Evolutionary conservation across 139 green algal species (phyloP), one percentile per base, ranked within the genome.

Genomic region (Picochlorum sp.): DNA sequence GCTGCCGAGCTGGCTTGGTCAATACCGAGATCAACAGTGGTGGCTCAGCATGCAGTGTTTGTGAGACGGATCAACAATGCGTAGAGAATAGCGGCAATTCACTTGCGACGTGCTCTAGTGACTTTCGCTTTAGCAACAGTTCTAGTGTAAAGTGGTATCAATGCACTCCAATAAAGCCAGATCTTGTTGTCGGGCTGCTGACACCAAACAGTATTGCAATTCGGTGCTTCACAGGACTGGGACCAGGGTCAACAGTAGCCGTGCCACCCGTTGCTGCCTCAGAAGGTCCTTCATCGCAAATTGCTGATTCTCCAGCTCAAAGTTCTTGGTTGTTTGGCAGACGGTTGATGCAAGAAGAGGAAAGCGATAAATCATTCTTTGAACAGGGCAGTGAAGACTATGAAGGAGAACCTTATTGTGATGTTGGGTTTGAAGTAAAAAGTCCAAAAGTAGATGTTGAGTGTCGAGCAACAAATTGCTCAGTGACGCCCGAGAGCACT

Each of bases 1-100:
- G n/a, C n/a, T n/a, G n/a, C n/a, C n/a, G n/a, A n/a, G n/a, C n/a
- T n/a, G n/a, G n/a, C n/a, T n/a, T n/a, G n/a, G n/a, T n/a, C n/a
- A n/a, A n/a, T n/a, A n/a, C n/a, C n/a, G n/a, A n/a, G n/a, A n/a
- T n/a, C n/a, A n/a, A n/a, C n/a, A n/a, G n/a, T n/a, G n/a, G n/a
- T 1, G 75, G 75, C 4, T 32, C 63, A 33, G 28, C 52, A 33
- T 82, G 75, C 55, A 58, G 59, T 14, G n/a, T 61, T 26, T 82
- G 75, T 56, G 37, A 36, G 3, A 55, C 49, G 8, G 59, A 75
- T 35, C 30, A 50, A 3, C 70, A 52, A 7, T 81, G 75, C 51
- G 10, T 47, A 26, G 18, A 47, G 39, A 31, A 16, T 14, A 54
- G 35, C 8, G 66, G 60, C 43, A 44, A 55, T n/a, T 33, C 60